phyloP scores from a whole-genome alignment of 179 eudicot genomes.

The Sideroxylon spinosum region DNA sequence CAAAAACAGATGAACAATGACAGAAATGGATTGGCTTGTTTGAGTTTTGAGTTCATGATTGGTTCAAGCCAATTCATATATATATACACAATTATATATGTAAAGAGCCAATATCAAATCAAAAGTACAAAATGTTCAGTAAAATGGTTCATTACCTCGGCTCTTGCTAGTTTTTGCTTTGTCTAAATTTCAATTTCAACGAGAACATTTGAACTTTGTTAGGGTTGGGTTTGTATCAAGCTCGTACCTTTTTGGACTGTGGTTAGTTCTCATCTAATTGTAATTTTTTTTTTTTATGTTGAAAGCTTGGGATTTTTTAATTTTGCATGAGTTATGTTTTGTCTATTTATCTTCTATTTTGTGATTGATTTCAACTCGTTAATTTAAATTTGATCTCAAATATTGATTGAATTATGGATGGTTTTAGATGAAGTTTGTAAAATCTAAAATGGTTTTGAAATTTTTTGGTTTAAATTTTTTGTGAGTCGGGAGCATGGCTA shows the following conservation, averaged over 20 bases:
- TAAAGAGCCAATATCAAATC: too few species aligned
- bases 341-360: neutral
- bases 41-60: too few species aligned
- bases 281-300: neutral
- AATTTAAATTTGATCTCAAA: constrained; percentile 4
- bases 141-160: constrained; percentile 20
- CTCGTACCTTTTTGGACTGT: constrained; percentile 22
- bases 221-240: constrained; percentile 21
- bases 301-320: neutral
- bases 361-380: neutral
- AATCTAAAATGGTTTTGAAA: constrained; percentile 9
- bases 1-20: too few species aligned
- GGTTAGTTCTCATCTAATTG: constrained; percentile 13
- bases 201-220: constrained; percentile 9
- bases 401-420: neutral
- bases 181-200: constrained; percentile 19
- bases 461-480: too few species aligned
- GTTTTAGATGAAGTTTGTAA: neutral
- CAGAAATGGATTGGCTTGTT: too few species aligned
- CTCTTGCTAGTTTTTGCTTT: constrained; percentile 17
- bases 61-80: too few species aligned
- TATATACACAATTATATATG: too few species aligned
- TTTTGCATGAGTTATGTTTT: neutral
- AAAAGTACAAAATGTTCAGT: too few species aligned
- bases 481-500: too few species aligned